Conservation (phyloP, 306 rosid species). For the Cucurbita ficifolia region DNA sequence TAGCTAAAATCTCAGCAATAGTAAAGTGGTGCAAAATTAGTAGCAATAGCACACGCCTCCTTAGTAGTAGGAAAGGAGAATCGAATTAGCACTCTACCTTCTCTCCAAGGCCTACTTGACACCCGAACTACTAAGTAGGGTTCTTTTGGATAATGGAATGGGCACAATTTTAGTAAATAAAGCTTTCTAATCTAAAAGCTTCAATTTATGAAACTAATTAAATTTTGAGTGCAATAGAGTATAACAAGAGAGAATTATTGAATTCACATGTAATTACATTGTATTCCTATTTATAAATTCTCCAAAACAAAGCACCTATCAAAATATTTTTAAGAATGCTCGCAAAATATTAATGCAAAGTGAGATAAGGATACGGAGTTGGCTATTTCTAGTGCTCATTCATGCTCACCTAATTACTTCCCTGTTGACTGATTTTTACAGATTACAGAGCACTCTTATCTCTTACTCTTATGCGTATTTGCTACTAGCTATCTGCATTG, state of each 20-base stretch:
- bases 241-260: background rate
- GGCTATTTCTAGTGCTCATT: background rate
- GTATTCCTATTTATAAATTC: background rate
- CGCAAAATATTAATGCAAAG: background rate
- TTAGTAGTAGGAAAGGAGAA: too few relatives aligned
- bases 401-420: background rate
- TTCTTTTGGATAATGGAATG: too few relatives aligned
- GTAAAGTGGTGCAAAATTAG: too few relatives aligned
- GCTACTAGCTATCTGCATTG: background rate
- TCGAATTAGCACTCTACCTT: too few relatives aligned
- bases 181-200: background rate
- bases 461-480: background rate
- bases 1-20: too few relatives aligned
- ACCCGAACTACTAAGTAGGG: too few relatives aligned
- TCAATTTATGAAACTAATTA: background rate
- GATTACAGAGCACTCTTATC: background rate
- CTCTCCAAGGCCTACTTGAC: too few relatives aligned
- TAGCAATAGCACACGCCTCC: too few relatives aligned
- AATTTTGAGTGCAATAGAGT: background rate
- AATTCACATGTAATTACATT: background rate
- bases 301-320: background rate
- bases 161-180: background rate
- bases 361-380: background rate
- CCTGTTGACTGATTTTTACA: background rate
- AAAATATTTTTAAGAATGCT: background rate